Evolutionary conservation across 176 grass and related monocot species (phyloP), one percentile per base, ranked within the genome.

Genomic region (Carex kokanica): DNA sequence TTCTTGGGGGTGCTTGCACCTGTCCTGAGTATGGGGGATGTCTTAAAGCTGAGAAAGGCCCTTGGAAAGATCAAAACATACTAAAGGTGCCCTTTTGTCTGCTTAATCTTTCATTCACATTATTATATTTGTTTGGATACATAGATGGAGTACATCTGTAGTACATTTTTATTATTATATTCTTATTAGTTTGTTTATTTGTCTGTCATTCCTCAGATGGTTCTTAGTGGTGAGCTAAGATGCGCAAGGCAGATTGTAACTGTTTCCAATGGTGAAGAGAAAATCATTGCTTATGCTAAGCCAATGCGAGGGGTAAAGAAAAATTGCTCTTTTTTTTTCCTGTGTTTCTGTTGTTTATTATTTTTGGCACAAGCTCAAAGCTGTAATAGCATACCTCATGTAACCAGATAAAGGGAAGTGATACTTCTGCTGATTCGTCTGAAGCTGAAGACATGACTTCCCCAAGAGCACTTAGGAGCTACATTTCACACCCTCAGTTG

Each of bases 401-500:
- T 69, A 57, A 21, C 0, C 57, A 95, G 95, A 65, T 87, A 80
- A 91, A 81, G 69, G 87, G 90, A 67, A 98, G 95, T 29, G 95
- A 98, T 87, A 93, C 95, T 24, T 98, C 95, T 83, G 92, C 92
- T 0, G 95, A 98, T 77, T 98, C 95, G 27, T 98, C 95, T 67
- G 95, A 98, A 87, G 92, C 89, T 88, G 95, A 98, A 0, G 95
- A 98, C 69, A 78, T 86, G 82, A 84, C 84, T 79, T 95, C 95
- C 9, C 90, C 95, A 0, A 98, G 90, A 90, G 84, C 81, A 75
- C 40, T 88, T 43, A 93, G 84, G 86, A 90, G 29, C 78, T 91
- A 91, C 45, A 86, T 98, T 74, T 81, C 86, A 64, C 67, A 98
- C 84, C 87, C 91, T 77, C 94, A 83, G 69, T 91, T 95, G 87